These are phyloP conservation scores for Lodderomyces margitis DNA, from an alignment of 1,139 yeast species.

Conservation along the genomic window DNA sequence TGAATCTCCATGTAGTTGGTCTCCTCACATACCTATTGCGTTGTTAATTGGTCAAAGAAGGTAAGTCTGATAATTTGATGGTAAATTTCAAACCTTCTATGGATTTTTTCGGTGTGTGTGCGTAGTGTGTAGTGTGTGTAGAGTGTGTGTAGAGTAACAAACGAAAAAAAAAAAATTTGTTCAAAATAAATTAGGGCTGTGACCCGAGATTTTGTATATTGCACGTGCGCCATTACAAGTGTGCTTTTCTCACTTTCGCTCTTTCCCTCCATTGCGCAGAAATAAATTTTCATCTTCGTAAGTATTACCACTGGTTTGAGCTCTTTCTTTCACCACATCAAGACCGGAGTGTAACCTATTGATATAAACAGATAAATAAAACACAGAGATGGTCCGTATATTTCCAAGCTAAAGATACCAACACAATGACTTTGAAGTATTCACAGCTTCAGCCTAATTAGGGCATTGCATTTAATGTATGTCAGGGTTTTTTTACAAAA, in stretches of 20 bases:
- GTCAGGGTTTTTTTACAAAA: neutral
- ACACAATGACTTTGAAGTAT: neutral
- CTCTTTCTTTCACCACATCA: constrained; percentile 17
- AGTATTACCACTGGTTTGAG: too few species aligned
- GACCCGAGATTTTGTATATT: neutral
- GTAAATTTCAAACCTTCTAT: constrained; percentile 10
- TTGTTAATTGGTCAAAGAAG: constrained; percentile 10
- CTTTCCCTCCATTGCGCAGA: neutral
- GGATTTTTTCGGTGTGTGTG: constrained; percentile 9
- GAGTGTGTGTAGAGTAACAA: too few species aligned
- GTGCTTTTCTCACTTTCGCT: neutral
- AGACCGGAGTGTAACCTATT: constrained; percentile 80
- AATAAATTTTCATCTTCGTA: neutral
- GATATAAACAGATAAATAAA: constrained; percentile 31
- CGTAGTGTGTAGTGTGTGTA: constrained; percentile 3
- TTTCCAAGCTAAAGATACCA: constrained; percentile 9
- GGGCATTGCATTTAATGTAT: constrained; percentile 2
- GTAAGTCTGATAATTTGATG: constrained; percentile 5
- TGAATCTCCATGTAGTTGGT: neutral
- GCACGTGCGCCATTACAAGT: neutral
- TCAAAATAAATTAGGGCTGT: constrained; percentile 4
- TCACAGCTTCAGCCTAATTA: neutral
- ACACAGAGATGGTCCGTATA: constrained; percentile 98
- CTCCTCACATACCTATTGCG: constrained; percentile 12
- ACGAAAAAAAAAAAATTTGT: neutral